Evolutionary conservation across 2,329 filamentous ascomycete genomes (phyloP).

Genomic region (Elsinoe perseae): DNA sequence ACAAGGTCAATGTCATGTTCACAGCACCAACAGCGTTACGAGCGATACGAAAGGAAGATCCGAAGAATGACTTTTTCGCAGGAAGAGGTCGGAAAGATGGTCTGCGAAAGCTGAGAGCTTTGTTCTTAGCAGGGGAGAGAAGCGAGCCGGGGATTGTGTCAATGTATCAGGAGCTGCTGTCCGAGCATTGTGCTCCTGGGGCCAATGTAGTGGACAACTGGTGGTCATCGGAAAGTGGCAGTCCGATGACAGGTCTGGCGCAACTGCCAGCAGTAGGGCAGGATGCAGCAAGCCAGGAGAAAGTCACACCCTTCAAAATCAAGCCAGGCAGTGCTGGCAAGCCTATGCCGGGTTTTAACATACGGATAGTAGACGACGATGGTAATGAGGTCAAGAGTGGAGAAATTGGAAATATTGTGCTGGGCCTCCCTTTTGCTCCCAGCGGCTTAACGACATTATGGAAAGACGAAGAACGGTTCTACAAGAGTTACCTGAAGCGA

Average conservation of each 20-base stretch:
- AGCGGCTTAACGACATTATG: conserved; percentile 81
- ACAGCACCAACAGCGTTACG: conserved; percentile 82
- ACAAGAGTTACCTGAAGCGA: conserved; percentile 72
- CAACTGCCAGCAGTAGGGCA: conserved; percentile 55
- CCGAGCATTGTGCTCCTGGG: conserved; percentile 55
- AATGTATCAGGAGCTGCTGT: conserved; percentile 69
- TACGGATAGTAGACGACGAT: conserved; percentile 72
- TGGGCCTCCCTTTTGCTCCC: conserved; percentile 73
- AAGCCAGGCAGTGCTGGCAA: conserved; percentile 85
- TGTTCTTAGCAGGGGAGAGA: conserved; percentile 84
- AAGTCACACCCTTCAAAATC: conserved; percentile 49
- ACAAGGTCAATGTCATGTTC: conserved; percentile 75
- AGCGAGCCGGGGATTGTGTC: conserved; percentile 80
- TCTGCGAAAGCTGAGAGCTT: conserved; percentile 59
- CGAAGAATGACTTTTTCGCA: conserved; percentile 59
- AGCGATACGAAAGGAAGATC: conserved; percentile 80
- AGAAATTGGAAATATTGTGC: conserved; percentile 84
- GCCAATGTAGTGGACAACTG: conserved; percentile 63
- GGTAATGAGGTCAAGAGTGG: conserved; percentile 64
- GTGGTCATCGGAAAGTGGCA: conserved; percentile 66
- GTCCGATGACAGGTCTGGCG: conserved; percentile 59
- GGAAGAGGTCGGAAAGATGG: conserved; percentile 59
- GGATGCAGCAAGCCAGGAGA: conserved; percentile 40
- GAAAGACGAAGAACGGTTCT: conserved; percentile 79
- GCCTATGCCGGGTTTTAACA: conserved; percentile 84